phyloP scores from a whole-genome alignment of 805 yeast species.

The Suhomyces sp. region DNA sequence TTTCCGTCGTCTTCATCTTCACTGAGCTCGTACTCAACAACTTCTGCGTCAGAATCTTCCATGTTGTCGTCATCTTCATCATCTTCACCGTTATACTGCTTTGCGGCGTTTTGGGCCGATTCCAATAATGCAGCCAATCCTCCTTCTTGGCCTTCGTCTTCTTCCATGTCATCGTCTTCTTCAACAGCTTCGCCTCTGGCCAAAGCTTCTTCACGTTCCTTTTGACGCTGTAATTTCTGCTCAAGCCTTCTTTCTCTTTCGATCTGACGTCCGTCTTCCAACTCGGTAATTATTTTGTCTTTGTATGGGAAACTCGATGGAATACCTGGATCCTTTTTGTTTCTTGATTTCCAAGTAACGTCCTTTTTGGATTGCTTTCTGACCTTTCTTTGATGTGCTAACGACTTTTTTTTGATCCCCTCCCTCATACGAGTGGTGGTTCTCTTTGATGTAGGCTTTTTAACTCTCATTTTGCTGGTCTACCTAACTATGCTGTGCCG shows the following conservation, averaged over 20 bases:
- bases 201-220: conserved; percentile 40
- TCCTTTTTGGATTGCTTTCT: conserved; percentile 82
- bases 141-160: conserved; percentile 38
- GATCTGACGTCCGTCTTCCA: conserved; percentile 58
- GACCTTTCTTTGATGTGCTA: conserved; percentile 87
- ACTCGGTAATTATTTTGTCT: conserved; percentile 70
- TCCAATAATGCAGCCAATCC: conserved; percentile 82
- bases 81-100: conserved; percentile 60
- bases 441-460: conserved; percentile 79
- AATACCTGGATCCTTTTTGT: conserved; percentile 87
- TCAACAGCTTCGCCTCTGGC: conserved; percentile 39
- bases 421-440: conserved; percentile 90
- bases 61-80: conserved; percentile 29
- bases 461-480: conserved; percentile 40
- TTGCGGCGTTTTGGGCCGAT: conserved; percentile 88
- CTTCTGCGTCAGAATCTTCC: conserved; percentile 33
- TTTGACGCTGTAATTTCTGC: conserved; percentile 49
- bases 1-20: conserved; percentile 44
- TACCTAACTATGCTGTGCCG: not conserved
- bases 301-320: conserved; percentile 95
- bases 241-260: conserved; percentile 54
- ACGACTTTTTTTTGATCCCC: conserved; percentile 93
- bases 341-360: conserved; percentile 86
- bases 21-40: conserved; percentile 43
- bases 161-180: conserved; percentile 34